Evolutionary conservation across 192 early-diverging fungal genomes (phyloP), one percentile per base, ranked within the genome.

Genomic region (Pilaira anomala): DNA sequence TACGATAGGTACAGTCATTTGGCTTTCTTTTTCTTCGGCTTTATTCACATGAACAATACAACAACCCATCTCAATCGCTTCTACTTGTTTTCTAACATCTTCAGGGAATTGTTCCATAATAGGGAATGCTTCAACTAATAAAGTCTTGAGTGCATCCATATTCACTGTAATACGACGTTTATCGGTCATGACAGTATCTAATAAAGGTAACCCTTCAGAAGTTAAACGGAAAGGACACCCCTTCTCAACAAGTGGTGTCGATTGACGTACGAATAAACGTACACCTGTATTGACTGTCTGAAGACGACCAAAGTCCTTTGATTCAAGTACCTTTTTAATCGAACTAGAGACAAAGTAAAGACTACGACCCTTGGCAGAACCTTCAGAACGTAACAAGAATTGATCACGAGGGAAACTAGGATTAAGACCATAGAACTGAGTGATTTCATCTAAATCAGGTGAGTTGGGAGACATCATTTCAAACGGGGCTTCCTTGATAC

Each of bases 281-380:
- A 99, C 91, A 25, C 97, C 97, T 0, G 95, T 93, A 76, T 99
- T 97, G 45, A 99, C 94, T 3, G 92, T 79, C 42, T 87, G 85
- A 50, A 93, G 73, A 28, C 85, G 83, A 9, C 74, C 67, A 29
- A 80, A 75, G 57, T 91, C 87, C 0, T 71, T 46, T 5, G 88
- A 80, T 40, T 72, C 55, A 67, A 97, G 71, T 24, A 97, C 71
- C 24, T 65, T 63, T 67, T 92, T 91, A 62, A 97, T 90, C 14
- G 90, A 72, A n/a, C 83, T 73, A 1, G 90, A 89, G 8, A 96
- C 92, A 64, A 94, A 82, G 76, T 99, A 97, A 5, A 98, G 73
- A 7, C 84, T 87, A 29, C 84, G 86, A 72, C 78, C 82, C 65
- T 86, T 79, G 19, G 75, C 73, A 49, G 76, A 84, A 19, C 78